Evolutionary conservation across 192 early-diverging fungal genomes (phyloP), one percentile per base, ranked within the genome.

Genomic region (Chytriomyces hyalinus): DNA sequence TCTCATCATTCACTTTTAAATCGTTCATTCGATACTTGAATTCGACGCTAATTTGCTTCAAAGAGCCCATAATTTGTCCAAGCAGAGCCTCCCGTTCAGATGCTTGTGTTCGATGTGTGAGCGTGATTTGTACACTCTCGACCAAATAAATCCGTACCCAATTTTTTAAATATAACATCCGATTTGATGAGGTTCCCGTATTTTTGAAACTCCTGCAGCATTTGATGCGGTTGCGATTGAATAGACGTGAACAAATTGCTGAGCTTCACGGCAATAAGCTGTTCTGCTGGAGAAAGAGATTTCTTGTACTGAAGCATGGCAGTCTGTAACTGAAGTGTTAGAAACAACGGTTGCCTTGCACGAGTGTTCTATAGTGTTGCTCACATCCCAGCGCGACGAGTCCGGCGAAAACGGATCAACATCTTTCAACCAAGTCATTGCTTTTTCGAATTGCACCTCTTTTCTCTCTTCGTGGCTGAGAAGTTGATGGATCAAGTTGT

Each of bases 201-300:
- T 45, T 78, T 66, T 62, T 87, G 82, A 80, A 86, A 87, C 60
- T 89, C 87, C 48, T 82, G 79, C 11, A 87, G 73, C 36, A 89
- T 76, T 75, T 86, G 87, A 49, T 67, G 65, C 0, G 87, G 83
- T 28, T 85, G 83, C 4, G 59, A 50, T 48, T 84, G 82, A 11
- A 85, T 70, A 1, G 68, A 62, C 13, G 60, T 57, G 45, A 89
- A 83, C 20, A 86, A 22, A n/a, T 73, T 17, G 68, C 80, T 57
- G 3, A 89, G 80, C 13, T 76, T 81, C 9, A n/a, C 51, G 15
- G 76, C 77, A 26, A 81, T 84, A 8, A 64, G 44, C 24, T 76
- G 62, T 64, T 87, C 83, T 17, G 85, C 57, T 7, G 63, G 66
- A 36, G 62, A 28, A 1, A 82, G 48, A 1, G 48, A 74, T 28